These are phyloP conservation scores for Boletellus sp. DNA, from an alignment of 768 basidiomycete species.

Conservation along the genomic window DNA sequence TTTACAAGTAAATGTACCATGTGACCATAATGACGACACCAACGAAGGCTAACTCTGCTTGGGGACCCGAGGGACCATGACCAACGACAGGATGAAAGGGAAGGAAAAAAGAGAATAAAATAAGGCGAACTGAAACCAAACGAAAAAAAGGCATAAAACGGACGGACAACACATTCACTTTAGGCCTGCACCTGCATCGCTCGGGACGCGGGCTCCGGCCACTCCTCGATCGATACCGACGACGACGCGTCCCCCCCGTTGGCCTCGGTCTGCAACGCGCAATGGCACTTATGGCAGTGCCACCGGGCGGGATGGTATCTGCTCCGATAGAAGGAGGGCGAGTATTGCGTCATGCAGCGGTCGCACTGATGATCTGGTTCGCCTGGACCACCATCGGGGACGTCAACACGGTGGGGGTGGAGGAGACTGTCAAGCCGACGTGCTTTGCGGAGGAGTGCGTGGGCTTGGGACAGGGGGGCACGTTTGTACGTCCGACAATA, in stretches of 20 bases:
- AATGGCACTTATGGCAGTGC: constrained; percentile 48
- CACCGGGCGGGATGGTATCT: constrained; percentile 23
- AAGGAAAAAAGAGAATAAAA: not conserved
- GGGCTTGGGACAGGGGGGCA: constrained; percentile 64
- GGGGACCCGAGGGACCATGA: not conserved
- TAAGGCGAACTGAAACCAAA: too few relatives aligned
- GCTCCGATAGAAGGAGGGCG: constrained; percentile 68
- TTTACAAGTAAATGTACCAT: constrained; percentile 30
- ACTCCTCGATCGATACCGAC: constrained; percentile 6
- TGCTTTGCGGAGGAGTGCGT: constrained; percentile 86
- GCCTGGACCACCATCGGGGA: constrained; percentile 3
- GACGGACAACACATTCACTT: constrained; percentile 6
- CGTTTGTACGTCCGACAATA: constrained; percentile 86
- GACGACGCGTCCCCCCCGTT: not conserved
- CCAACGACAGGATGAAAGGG: not conserved
- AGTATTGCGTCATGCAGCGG: constrained; percentile 64
- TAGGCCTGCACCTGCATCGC: constrained; percentile 22
- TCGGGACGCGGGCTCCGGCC: constrained; percentile 12
- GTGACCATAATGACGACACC: constrained; percentile 19
- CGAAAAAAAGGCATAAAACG: too few relatives aligned
- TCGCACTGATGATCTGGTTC: constrained; percentile 44
- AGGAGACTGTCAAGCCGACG: constrained; percentile 75
- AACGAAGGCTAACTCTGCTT: not conserved
- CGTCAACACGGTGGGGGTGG: constrained; percentile 41
- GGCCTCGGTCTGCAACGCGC: constrained; percentile 10